Base-by-base conservation (phyloP, 768 basidiomycete species). In the Rhizopogon rudus region DNA sequence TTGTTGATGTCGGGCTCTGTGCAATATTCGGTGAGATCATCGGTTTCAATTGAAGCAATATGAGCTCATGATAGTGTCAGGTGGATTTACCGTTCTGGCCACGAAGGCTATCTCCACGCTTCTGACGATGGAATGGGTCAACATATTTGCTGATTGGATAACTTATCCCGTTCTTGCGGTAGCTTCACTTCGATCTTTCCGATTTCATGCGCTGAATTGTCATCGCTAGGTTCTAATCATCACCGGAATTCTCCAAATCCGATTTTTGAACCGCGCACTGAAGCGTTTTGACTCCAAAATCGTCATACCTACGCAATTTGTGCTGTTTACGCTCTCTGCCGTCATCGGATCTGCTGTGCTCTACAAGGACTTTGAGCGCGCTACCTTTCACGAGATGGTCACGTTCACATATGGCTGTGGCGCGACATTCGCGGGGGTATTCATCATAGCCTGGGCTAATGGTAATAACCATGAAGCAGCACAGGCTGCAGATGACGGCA, bases 241-340 rank as follows among this genome's bases (percentile, higher is more conserved):
- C 14, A 92, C 91, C 17, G 92, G 90, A 3, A 66, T 93, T 46
- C 85, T 89, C n/a, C 91, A 93, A 73, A 87, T 93, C 57, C 78
- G 80, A 60, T 93, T 92, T 65, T 77, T 91, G 51, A 92, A 92
- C 62, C 77, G 91, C 55, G 94, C 95, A 6, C 69, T 98, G 44
- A 95, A 92, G 85, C 82, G 86, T 20, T 98, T 98, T 68, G 93
- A 97, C 65, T 86, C 90, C 70, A 96, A 97, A 74, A 89, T 87
- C 51, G 95, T 98, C 25, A 92, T 98, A 59, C 96, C 95, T 5
- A 87, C 86, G 13, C 95, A 98, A 75, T 98, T 97, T 67, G 93
- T 96, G 31, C 78, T 93, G 54, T 98, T 98, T 75, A 95, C 91
- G 25, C 77, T 98, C 37, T 93, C 91, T 5, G 93, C 92, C 5